A percentile compares a stretch with the other conserved stretches of the same genome.
phyloP scores from a whole-genome alignment of 805 yeast genomes.

The Helenozyma baotianmanensis region DNA sequence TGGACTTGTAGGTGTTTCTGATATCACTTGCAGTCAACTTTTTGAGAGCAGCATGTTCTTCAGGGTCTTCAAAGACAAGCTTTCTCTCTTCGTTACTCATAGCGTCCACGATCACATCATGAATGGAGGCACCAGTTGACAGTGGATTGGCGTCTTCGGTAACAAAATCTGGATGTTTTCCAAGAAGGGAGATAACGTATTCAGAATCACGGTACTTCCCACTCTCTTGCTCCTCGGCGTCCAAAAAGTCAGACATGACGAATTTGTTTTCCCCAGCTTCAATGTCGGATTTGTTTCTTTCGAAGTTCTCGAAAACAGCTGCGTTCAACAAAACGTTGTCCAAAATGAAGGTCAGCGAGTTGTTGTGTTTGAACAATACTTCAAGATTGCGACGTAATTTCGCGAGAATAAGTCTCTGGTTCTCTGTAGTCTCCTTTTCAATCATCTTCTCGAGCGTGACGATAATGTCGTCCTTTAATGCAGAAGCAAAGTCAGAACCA shows the following conservation, averaged over 20 bases:
- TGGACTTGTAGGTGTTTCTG: slow-evolving; percentile 10
- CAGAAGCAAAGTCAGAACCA: slow-evolving; percentile 15
- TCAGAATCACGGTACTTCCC: slow-evolving; percentile 5
- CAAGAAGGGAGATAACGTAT: slow-evolving; percentile 5
- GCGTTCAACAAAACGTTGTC: slow-evolving; percentile 30
- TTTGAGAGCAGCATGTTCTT: slow-evolving; percentile 12
- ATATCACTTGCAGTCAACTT: slow-evolving; percentile 16
- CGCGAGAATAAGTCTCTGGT: slow-evolving; percentile 18
- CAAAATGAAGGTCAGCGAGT: slow-evolving; percentile 27
- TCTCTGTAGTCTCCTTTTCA: slow-evolving; percentile 10
- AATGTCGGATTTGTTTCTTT: slow-evolving; percentile 4
- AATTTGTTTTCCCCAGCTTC: slow-evolving; percentile 1
- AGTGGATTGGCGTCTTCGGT: too few relatives aligned
- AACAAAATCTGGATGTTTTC: too few relatives aligned
- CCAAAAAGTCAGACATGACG: not conserved
- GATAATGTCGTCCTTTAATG: slow-evolving; percentile 13
- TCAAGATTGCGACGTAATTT: slow-evolving; percentile 29
- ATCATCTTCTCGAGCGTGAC: slow-evolving; percentile 13
- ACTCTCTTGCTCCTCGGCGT: too few relatives aligned
- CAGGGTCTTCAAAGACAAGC: slow-evolving; percentile 6
- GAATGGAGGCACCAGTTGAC: slow-evolving; percentile 8
- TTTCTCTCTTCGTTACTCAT: slow-evolving; percentile 15
- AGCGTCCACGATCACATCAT: slow-evolving; percentile 22
- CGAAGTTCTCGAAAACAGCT: slow-evolving; percentile 23
- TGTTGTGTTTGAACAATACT: slow-evolving; percentile 30